Evolutionary conservation across 1,284 basidiomycete species (phyloP).

Genomic region (Cutaneotrichosporon spelunceum): DNA sequence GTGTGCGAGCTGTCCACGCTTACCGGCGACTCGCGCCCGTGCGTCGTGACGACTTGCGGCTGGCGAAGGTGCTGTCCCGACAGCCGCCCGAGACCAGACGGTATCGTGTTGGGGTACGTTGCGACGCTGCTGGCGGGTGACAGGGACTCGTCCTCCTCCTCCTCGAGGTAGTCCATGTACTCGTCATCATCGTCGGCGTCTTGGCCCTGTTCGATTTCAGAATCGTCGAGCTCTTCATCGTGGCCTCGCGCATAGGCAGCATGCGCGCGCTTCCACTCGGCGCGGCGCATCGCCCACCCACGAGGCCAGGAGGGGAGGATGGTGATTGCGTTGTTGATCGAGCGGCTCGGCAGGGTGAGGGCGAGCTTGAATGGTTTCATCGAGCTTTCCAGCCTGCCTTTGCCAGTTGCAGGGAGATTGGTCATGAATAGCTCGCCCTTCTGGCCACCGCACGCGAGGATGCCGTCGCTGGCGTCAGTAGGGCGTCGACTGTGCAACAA

Average conservation of each 20-base stretch:
- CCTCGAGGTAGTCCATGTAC: conserved; percentile 19
- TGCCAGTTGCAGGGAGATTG: conserved; percentile 13
- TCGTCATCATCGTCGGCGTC: conserved; percentile 23
- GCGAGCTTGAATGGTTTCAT: conserved; percentile 34
- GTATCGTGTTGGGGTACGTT: conserved; percentile 50
- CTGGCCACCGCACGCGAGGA: conserved; percentile 50
- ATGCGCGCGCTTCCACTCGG: conserved; percentile 15
- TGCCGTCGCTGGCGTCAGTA: conserved; percentile 27
- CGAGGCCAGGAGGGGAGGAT: conserved; percentile 43
- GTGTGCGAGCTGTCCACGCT: not conserved
- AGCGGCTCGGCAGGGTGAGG: conserved; percentile 34
- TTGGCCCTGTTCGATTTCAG: conserved; percentile 15
- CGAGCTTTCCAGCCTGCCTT: conserved; percentile 7
- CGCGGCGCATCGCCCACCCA: conserved; percentile 30
- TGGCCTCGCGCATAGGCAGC: conserved; percentile 14
- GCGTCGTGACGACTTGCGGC: conserved; percentile 32
- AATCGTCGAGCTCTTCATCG: conserved; percentile 13
- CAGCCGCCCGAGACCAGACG: conserved; percentile 34
- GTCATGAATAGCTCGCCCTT: conserved; percentile 48
- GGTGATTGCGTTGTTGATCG: conserved; percentile 51
- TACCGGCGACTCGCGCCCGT: not conserved
- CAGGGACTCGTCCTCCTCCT: conserved; percentile 19
- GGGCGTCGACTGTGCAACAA: conserved; percentile 1
- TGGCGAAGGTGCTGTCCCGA: conserved; percentile 4
- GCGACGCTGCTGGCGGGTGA: conserved; percentile 30